Evolutionary conservation across 2,329 filamentous ascomycete species (phyloP), one percentile per base, ranked within the genome.

Genomic region (Verticillium albo-atrum): DNA sequence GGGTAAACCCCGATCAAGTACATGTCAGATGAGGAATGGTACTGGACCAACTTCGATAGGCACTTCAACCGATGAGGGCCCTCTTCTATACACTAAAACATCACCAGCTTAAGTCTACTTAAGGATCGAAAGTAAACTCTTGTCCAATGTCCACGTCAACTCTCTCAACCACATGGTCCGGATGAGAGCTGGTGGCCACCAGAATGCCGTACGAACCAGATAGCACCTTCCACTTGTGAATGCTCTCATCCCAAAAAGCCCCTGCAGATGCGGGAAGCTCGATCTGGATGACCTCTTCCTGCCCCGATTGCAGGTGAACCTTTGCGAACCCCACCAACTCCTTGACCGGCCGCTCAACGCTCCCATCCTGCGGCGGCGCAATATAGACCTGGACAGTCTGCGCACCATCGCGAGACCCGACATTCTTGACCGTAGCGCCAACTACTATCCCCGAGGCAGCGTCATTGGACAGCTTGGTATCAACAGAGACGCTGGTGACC

Each of bases 321-420:
- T 87, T 88, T 23, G 68, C 63, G 64, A 81, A 82, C 0, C 76
- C 79, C 66, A 82, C 81, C 14, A 83, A 67, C 61, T 83, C 80
- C 35, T 81, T 81, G 3, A 70, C 75, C 4, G 28, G 28, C 28
- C 28, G 28, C 28, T 30, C 28, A 5, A 30, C 28, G 9, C 9
- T 30, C 28, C 69, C 71, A 1, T 74, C 72, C 9, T 68, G 30
- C 80, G 84, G 34, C 77, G 76, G 26, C 75, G 66, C 64, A 15
- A 75, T 59, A 58, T 77, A 78, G 3, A 77, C 63, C 60, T 78
- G 60, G 12, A 61, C 30, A 2, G 56, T 53, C 55, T 61, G 54
- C 23, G 10, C 34, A 0, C 60, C 60, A 25, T 51, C 6, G 3
- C 28, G 12, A 14, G 5, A 14, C 1, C 57, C 57, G 6, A 20